Evolutionary conservation across 495 filamentous ascomycete genomes (phyloP), one percentile per base, ranked within the genome.

Genomic region (Aspergillus ellipticus): DNA sequence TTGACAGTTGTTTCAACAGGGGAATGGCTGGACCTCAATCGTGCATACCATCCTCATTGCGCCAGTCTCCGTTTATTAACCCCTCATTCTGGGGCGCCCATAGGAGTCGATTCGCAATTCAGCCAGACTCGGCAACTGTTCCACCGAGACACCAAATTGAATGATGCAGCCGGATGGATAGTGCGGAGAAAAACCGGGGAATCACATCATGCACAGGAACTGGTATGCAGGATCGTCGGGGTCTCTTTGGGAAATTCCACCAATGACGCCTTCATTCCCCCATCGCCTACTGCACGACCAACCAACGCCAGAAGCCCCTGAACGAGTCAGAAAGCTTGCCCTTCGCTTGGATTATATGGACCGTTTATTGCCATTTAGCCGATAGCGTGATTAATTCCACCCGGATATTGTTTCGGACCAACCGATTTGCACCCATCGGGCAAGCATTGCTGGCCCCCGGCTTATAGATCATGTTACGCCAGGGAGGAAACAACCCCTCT

Each of bases 401-500:
- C n/a, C 29, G 16, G 16, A 24, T 42, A 28, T 28, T 28, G 24
- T 26, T 10, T 39, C 8, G 42, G 42, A 43, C 51, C 33, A 53
- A 29, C 37, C 39, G 42, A 53, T 20, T 41, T 43, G 17, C 45
- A 15, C 53, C 26, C 17, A 35, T 55, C 43, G 53, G 53, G 42
- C 53, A 49, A 49, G 53, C 53, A 49, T 55, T 43, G 13, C 43
- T 41, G 37, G 29, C 33, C 35, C 13, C 28, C 42, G 52, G 42
- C 24, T 33, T 28, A 26, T 16, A 55, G 19, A 17, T 49, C 49
- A 49, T 19, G 16, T 17, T 48, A 29, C 45, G 21, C 43, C 53
- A 48, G 21, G 29, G 29, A 28, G 4, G n/a, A 24, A 42, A 22
- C 13, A 22, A 37, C 53, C 53, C 28, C 29, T 41, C 45, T 49